phyloP scores from a whole-genome alignment of 495 filamentous ascomycete species.

The Neurospora sp. region DNA sequence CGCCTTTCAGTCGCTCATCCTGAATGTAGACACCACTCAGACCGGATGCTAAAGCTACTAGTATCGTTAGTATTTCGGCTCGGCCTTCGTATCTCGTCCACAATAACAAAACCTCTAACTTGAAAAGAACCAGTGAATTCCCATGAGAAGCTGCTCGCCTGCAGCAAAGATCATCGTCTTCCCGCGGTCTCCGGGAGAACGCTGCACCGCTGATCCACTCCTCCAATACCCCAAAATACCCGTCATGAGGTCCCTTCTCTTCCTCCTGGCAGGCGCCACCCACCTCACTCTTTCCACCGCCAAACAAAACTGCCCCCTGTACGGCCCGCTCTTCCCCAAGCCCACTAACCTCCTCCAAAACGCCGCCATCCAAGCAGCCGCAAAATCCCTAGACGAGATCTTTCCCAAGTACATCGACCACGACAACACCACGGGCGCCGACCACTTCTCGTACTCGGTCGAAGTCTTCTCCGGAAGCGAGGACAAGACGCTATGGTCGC shows the following conservation, averaged over 20 bases:
- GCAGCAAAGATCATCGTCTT: neutral
- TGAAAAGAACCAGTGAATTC: neutral
- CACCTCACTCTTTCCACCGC: conserved; percentile 7
- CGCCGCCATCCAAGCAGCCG: conserved; percentile 15
- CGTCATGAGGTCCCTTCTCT: neutral
- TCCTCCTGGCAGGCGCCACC: neutral
- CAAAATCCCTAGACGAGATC: conserved; percentile 16
- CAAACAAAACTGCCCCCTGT: conserved; percentile 34
- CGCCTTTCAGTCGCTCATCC: neutral
- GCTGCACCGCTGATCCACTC: neutral
- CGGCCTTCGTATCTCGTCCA: neutral
- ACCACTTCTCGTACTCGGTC: conserved; percentile 36
- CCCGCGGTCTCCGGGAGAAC: neutral
- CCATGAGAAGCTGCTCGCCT: neutral
- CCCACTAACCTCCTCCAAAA: conserved; percentile 24
- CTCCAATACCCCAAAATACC: neutral
- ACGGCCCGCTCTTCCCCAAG: conserved; percentile 36
- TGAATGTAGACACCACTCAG: neutral
- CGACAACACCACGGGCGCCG: conserved; percentile 24
- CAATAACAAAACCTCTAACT: neutral
- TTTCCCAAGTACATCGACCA: conserved; percentile 25
- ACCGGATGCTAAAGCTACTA: neutral
- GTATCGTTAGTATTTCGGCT: neutral
- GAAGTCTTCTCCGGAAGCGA: conserved; percentile 36
- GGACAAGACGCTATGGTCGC: conserved; percentile 32